Conservation (phyloP, 2,329 filamentous ascomycete genomes). For the Ascochyta viciae-villosae region DNA sequence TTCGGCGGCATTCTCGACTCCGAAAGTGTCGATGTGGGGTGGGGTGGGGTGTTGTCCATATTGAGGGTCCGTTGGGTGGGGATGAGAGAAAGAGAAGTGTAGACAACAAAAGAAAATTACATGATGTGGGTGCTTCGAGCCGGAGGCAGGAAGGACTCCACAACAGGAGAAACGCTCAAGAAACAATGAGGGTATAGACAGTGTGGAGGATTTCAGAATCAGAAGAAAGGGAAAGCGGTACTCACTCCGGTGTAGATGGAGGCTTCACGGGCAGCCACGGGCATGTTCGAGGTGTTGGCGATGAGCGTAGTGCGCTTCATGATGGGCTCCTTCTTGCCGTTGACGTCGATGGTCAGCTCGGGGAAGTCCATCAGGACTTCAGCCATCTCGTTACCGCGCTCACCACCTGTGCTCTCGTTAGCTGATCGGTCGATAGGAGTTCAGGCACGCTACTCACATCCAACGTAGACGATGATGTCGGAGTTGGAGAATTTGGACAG, state of each 20-base stretch:
- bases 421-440: background rate
- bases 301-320: slow-evolving; percentile 99
- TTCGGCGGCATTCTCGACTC: too few species aligned
- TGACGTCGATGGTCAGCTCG: slow-evolving; percentile 92
- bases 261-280: slow-evolving; percentile 95
- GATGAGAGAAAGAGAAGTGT: too few species aligned
- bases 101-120: too few species aligned
- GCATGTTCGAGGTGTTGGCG: slow-evolving; percentile 99
- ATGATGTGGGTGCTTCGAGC: too few species aligned
- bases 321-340: slow-evolving; percentile 95
- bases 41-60: too few species aligned
- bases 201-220: too few species aligned
- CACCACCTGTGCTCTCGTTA: slow-evolving; percentile 60
- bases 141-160: too few species aligned
- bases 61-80: too few species aligned
- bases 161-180: too few species aligned
- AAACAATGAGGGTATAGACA: too few species aligned
- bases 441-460: slow-evolving; percentile 51
- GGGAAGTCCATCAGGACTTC: slow-evolving; percentile 99
- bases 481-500: slow-evolving; percentile 99
- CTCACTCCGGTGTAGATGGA: slow-evolving; percentile 87
- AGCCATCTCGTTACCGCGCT: slow-evolving; percentile 99
- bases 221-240: background rate
- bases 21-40: too few species aligned
- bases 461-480: slow-evolving; percentile 98